Evolutionary conservation across 2,329 filamentous ascomycete genomes (phyloP), one percentile per base, ranked within the genome.

Genomic region (Paecilomyces sp.): DNA sequence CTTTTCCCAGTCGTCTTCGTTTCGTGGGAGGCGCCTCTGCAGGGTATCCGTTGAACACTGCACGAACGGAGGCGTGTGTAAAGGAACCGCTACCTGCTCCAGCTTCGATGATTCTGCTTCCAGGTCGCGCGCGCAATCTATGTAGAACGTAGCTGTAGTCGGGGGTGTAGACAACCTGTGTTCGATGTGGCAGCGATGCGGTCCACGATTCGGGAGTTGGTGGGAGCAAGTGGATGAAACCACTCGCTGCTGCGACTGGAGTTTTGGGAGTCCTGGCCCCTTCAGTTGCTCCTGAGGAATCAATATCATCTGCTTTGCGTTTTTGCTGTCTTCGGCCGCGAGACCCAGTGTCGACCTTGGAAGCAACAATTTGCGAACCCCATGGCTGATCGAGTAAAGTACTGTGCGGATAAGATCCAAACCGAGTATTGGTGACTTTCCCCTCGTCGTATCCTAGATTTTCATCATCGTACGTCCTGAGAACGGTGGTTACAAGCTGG

Each of bases 281-380:
- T 55, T 56, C 62, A 51, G 68, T 68, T 34, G 64, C 66, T 24
- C 64, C 67, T 22, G 69, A 65, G 5, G 64, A 69, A 64, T 77
- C 78, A 63, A 73, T 74, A 56, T 77, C 75, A 34, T 71, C 71
- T 18, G 71, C 78, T 57, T 81, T 80, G 47, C 79, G 80, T 62
- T 84, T 82, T 51, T 75, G 78, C 25, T 72, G 80, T 74, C 88
- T 88, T 57, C 89, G 84, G 34, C 91, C 91, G 67, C 92, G 82
- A n/a, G 91, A 94, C 12, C 92, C 92, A 0, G 92, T 97, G 69
- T 97, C 91, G 59, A 97, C 92, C 33, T 88, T 85, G 1, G 92
- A 96, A 7, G 94, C 94, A 54, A 91, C 84, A 24, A 97, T 87
- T 72, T 97, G 94, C 6, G 90, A 91, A 30, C 94, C 94, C 93